Base-by-base conservation (phyloP, 306 rosid genomes). In the Trifolium dubium region DNA sequence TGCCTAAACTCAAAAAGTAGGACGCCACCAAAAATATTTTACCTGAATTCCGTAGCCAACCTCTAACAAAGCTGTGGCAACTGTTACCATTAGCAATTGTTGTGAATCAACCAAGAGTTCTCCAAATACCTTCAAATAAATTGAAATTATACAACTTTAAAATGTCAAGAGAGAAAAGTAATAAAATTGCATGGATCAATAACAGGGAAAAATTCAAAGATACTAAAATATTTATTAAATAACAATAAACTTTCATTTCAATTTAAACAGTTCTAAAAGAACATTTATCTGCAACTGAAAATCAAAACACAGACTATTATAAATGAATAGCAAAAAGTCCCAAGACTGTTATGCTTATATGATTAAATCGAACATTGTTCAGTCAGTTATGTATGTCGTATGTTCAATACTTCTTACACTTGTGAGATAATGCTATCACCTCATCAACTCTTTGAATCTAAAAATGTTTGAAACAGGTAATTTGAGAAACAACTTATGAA, bases 1-100 rank as follows among this genome's bases (percentile, higher is more conserved):
- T 28, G 6, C 46, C 71, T 37, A 69, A 54, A 75, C 12, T 73
- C 49, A 58, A 39, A 39, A 69, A 59, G 30, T 49, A 30, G 3
- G 35, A 60, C 67, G 55, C 13, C 66, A 69, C 53, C 32, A 56
- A 37, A 32, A 71, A 18, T 31, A 75, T 14, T 44, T 77, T 69
- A 95, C 99, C 98, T 88, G 85, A 78, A 92, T 76, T 76, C 14
- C 69, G 71, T 95, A 95, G 72, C 99, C 98, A 71, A 92, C 86
- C 71, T 95, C 92, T 46, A 71, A 85, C 83, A 95, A 88, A 56
- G 89, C 97, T 79, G 89, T 77, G 74, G 89, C 89, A 83, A 90
- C 74, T 49, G 98, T 90, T 77, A 87, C 93, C 91, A 90, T 85
- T 77, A 86, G 76, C 80, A 95, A 54, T 77, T 92, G 96, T 69